These are phyloP conservation scores for Tricholoma matsutake DNA, from an alignment of 768 basidiomycete species.

Conservation along the genomic window DNA sequence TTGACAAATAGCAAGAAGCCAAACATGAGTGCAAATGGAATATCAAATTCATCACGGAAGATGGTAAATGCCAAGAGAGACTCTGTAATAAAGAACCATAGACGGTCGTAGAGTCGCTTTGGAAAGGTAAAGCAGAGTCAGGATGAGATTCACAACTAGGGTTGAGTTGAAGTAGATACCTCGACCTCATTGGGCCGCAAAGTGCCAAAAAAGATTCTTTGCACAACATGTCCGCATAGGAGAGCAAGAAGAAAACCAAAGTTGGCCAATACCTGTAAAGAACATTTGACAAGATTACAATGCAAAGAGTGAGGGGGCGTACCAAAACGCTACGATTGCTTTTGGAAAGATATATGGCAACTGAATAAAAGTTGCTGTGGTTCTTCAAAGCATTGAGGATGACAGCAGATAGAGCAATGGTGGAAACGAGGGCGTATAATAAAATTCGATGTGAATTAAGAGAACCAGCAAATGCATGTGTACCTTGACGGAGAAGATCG, in stretches of 20 bases:
- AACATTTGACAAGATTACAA: neutral
- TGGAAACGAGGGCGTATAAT: constrained; percentile 66
- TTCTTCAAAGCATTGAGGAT: constrained; percentile 77
- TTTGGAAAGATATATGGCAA: constrained; percentile 88
- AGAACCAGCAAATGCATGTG: constrained; percentile 46
- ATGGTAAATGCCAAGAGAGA: constrained; percentile 95
- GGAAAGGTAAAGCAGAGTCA: neutral
- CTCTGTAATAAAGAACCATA: constrained; percentile 98
- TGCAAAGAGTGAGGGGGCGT: constrained; percentile 19
- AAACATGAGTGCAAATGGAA: constrained; percentile 92
- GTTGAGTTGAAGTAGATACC: constrained; percentile 44
- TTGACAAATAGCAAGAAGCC: constrained; percentile 92
- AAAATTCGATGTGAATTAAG: constrained; percentile 63
- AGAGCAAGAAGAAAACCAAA: constrained; percentile 80
- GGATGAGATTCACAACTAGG: neutral
- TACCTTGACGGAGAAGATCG: constrained; percentile 47
- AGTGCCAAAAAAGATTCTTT: constrained; percentile 88
- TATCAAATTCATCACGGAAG: constrained; percentile 93
- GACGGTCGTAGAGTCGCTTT: constrained; percentile 90
- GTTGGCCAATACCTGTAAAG: constrained; percentile 79
- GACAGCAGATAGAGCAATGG: constrained; percentile 66
- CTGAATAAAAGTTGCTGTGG: constrained; percentile 91
- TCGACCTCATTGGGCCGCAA: constrained; percentile 88
- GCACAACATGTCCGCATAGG: constrained; percentile 71
- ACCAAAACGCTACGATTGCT: constrained; percentile 94